phyloP scores from a whole-genome alignment of 1,139 yeast species.

The Chernovozyma sophiae-reginae region DNA sequence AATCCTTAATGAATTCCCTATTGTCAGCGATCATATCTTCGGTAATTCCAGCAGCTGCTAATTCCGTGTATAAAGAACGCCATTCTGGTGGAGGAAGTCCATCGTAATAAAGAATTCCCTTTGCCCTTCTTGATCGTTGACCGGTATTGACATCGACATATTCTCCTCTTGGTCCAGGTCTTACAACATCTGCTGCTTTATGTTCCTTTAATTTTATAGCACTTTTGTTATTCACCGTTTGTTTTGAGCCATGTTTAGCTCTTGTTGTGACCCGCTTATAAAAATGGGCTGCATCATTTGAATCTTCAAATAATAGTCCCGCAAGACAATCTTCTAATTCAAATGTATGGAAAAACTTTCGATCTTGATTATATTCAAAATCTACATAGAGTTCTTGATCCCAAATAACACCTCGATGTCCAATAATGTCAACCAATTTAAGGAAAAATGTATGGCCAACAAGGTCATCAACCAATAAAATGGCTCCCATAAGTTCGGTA shows the following conservation, averaged over 20 bases:
- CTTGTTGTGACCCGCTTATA: constrained; percentile 69
- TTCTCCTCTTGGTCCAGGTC: constrained; percentile 76
- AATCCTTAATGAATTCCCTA: constrained; percentile 74
- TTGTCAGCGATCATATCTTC: constrained; percentile 91
- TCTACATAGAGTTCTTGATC: constrained; percentile 91
- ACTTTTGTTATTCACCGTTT: constrained; percentile 78
- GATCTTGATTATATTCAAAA: constrained; percentile 86
- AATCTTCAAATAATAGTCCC: constrained; percentile 89
- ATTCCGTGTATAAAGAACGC: constrained; percentile 69
- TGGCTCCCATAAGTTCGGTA: constrained; percentile 87
- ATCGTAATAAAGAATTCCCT: constrained; percentile 68
- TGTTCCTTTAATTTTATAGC: constrained; percentile 74
- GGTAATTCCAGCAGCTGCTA: constrained; percentile 74
- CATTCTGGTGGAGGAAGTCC: constrained; percentile 83
- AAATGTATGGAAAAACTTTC: constrained; percentile 91
- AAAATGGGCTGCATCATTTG: constrained; percentile 83
- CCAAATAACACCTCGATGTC: constrained; percentile 88
- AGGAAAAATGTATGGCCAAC: constrained; percentile 93
- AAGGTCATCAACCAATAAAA: constrained; percentile 81
- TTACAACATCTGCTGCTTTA: constrained; percentile 25
- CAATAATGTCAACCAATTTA: constrained; percentile 79
- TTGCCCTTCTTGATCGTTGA: constrained; percentile 53
- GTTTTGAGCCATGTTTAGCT: constrained; percentile 80
- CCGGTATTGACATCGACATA: constrained; percentile 44
- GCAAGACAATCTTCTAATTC: constrained; percentile 87